Evolutionary conservation across 495 filamentous ascomycete species (phyloP), one percentile per base, ranked within the genome.

Genomic region (Aspergillus asperescens): DNA sequence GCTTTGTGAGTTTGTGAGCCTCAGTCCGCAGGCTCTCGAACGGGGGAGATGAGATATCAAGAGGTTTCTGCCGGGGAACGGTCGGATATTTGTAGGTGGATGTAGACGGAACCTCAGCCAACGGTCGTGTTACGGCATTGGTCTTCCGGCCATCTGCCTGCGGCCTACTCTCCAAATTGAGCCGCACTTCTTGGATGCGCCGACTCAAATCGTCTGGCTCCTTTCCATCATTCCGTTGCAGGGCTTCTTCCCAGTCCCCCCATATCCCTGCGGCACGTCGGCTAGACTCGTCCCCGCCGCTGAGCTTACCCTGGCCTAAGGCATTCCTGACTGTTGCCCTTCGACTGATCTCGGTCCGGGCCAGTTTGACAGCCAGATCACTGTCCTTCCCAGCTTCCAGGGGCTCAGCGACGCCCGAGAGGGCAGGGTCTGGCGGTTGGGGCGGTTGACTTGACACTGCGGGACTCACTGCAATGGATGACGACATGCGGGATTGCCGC

Each of bases 301-400:
- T 69, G 8, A 80, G 62, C 3, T 80, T 79, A 8, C 79, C 72
- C 56, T 78, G 70, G 7, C 81, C 72, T 9, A 75, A 77, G 5
- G 79, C 76, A 48, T 73, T 76, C 43, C 79, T 73, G 10, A 76
- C 74, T 7, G 77, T 78, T 48, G 84, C 83, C 55, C 90, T 75
- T 42, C 89, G 80, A 41, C 67, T 75, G 38, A 92, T 81, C 66
- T 95, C 89, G 16, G 77, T 82, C 48, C 83, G 80, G 0, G 89
- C 89, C 29, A 95, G 58, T 55, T 85, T 77, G 5, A 94, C 86
- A 7, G 90, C 90, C 31, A 96, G 76, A 27, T 90, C 83, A 49
- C 80, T 77, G 52, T 94, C 77, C 45, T 88, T 80, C 9, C 72
- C 78, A 4, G 86, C 87, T 62, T 87, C 84, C 18, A 96, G 67